Base-by-base conservation (phyloP, 306 rosid genomes). In the Fragaria ananassa region DNA sequence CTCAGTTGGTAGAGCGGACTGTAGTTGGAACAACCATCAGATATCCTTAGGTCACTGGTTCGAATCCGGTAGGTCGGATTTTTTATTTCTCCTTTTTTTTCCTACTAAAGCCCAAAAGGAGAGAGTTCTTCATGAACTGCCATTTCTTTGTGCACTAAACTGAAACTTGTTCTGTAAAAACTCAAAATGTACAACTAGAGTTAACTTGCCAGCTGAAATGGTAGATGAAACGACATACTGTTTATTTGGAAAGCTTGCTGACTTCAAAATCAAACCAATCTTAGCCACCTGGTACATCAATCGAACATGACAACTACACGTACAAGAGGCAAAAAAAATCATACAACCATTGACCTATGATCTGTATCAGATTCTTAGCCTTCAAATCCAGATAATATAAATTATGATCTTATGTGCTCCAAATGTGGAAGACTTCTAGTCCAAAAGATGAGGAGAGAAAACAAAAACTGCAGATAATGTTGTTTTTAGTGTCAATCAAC, bases 1-100 rank as follows among this genome's bases (percentile, higher is more conserved):
- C 63, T 57, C 63, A 56, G 62, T 56, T 56, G 61, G 61, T n/a
- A 54, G 61, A 54, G 61, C 29, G 61, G 61, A 54, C 61, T 56
- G 62, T 56, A 56, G 62, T 56, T 56, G 62, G 62, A 21, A 7
- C 0, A 56, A 3, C 31, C 62, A 21, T 56, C 62, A 56, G 62
- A 21, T 56, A 56, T 56, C 62, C 62, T 56, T 56, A 57, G 63
- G 63, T 57, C 63, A 57, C 34, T 57, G 34, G 63, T 57, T 57
- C 63, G 63, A 57, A 23, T 57, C 34, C 8, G 63, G 63, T 57
- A 57, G 11, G 34, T 21, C 62, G 31, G 63, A 57, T 42, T 3
- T 42, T 57, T 23, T 2, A 7, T 5, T 39, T n/a, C n/a, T n/a
- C n/a, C n/a, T n/a, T n/a, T n/a, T n/a, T n/a, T n/a, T 39, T 7